Base-by-base conservation (phyloP, 345 rosid genomes). In the Euphorbia peplus region DNA sequence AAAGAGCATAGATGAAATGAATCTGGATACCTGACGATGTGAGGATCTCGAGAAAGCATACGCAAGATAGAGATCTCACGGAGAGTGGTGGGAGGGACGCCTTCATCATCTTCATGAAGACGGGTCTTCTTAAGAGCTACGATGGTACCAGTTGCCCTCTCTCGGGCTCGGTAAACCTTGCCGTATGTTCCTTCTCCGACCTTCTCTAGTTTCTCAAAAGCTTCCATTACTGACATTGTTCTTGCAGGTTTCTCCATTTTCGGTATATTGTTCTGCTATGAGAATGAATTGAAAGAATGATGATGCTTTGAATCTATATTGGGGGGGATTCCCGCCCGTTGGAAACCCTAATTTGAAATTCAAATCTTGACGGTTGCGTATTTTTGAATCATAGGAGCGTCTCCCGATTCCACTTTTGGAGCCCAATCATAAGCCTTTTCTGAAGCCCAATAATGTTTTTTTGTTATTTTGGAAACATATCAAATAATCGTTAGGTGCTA, bases 111-210 rank as follows among this genome's bases (percentile, higher is more conserved):
- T 66, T 90, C 99, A 46, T 86, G 91, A 71, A 95, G 99, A 70
- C 97, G 99, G 5, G 99, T 95, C 84, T 95, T 95, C 87, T 95
- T 95, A 2, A 95, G 88, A 18, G 99, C 99, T 4, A 95, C 99
- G 77, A 90, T 90, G 61, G 79, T 87, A 4, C 98, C 96, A 0
- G 98, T 95, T 19, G 98, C 90, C 77, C 85, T 88, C 87, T 95
- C 99, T 68, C 88, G 85, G 35, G 98, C 98, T 81, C 97, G 80
- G 85, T 95, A 95, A 0, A 95, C 98, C 73, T 95, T 95, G 10
- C 98, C 99, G 75, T 91, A 95, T 0, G 99, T 95, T 28, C 99
- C 99, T 70, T 95, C 99, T 22, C 99, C 99, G 3, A 95, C 99
- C 73, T 95, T 95, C 89, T 95, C 99, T 24, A 95, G 88, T 81